Evolutionary conservation across 2,329 filamentous ascomycete species (phyloP).

Genomic region (Rhexocercosporidium sp.): DNA sequence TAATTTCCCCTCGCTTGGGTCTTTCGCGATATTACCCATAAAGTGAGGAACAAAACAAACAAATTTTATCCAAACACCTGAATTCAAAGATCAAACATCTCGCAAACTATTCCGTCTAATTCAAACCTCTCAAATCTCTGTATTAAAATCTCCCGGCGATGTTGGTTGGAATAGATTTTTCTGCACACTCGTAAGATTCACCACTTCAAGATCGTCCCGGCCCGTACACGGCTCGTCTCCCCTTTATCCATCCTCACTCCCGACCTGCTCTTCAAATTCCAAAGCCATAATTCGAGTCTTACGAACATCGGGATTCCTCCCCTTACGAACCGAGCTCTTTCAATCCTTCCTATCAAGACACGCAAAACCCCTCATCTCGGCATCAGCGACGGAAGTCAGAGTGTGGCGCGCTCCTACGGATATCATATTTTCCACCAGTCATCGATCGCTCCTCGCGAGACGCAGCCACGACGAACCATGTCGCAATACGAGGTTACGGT

Average conservation of each 20-base stretch:
- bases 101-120: neutral
- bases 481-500: neutral
- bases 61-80: neutral
- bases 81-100: neutral
- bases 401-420: neutral
- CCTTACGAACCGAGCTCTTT: conserved; percentile 7
- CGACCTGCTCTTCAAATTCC: neutral
- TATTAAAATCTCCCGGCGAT: neutral
- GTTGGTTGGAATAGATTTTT: neutral
- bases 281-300: neutral
- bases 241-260: neutral
- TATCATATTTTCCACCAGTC: neutral
- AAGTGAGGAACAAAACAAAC: neutral
- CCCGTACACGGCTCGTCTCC: conserved; percentile 8
- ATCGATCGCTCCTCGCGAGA: neutral
- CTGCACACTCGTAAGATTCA: neutral
- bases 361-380: conserved; percentile 5
- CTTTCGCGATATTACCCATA: neutral
- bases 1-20: conserved; percentile 3
- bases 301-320: neutral
- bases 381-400: conserved; percentile 9
- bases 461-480: neutral
- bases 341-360: neutral
- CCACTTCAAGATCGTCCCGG: neutral
- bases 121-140: neutral